Evolutionary conservation across 2,329 filamentous ascomycete genomes (phyloP).

Genomic region (Aureobasidium sp.): DNA sequence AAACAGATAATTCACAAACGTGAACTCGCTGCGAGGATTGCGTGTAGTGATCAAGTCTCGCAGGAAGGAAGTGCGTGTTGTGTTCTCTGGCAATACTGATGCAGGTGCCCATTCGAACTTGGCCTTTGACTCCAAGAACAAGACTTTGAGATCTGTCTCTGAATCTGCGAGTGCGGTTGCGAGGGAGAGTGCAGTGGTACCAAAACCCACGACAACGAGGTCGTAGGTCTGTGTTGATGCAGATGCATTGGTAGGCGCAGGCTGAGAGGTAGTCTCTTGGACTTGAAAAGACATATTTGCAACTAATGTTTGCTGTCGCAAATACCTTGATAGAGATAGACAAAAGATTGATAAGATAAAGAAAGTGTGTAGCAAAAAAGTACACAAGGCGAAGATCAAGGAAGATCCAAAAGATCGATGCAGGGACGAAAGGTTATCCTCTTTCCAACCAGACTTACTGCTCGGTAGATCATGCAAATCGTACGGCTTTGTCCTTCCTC

Average conservation of each 20-base stretch:
- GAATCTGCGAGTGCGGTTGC: constrained; percentile 22
- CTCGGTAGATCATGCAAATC: neutral
- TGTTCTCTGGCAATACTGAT: constrained; percentile 20
- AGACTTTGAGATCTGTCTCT: constrained; percentile 17
- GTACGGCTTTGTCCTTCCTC: neutral
- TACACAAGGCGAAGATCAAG: neutral
- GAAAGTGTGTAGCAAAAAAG: neutral
- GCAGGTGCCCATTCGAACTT: constrained; percentile 20
- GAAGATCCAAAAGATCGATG: neutral
- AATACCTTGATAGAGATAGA: neutral
- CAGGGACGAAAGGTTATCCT: neutral
- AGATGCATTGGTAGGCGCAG: neutral
- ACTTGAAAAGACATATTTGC: constrained; percentile 3
- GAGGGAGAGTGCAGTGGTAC: constrained; percentile 22
- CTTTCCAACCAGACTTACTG: neutral
- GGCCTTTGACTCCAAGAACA: constrained; percentile 22
- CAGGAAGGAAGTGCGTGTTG: constrained; percentile 22
- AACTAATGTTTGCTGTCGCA: too few relatives aligned
- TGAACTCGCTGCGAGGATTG: constrained; percentile 26
- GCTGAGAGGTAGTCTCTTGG: neutral
- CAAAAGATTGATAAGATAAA: constrained; percentile 12
- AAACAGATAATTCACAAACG: constrained; percentile 27
- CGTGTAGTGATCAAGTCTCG: constrained; percentile 25
- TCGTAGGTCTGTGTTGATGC: constrained; percentile 13
- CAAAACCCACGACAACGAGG: constrained; percentile 24